phyloP scores from a whole-genome alignment of 331 rosid genomes.

The Acacia concinna region DNA sequence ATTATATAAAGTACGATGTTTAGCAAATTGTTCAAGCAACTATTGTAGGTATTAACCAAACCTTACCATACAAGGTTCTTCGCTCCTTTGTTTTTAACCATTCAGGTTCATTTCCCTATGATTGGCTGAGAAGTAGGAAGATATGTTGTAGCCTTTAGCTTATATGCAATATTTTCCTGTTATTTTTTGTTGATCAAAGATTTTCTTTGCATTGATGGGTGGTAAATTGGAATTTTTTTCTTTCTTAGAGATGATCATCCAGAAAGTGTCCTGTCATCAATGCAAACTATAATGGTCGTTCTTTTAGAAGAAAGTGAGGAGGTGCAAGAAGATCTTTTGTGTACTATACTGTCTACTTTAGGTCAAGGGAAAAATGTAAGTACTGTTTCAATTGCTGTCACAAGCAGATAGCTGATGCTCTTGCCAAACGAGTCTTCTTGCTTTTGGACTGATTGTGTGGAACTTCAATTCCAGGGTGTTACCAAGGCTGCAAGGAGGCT shows the following conservation, averaged over 20 bases:
- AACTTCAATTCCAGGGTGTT: constrained; percentile 65
- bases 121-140: background rate
- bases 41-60: constrained; percentile 2
- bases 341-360: constrained; percentile 62
- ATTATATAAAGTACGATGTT: constrained; percentile 2
- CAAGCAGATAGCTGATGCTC: constrained; percentile 21
- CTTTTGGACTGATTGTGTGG: constrained; percentile 32
- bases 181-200: constrained; percentile 18
- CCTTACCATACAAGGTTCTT: constrained; percentile 2
- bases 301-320: constrained; percentile 97
- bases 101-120: constrained; percentile 19
- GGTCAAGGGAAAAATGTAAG: constrained; percentile 82
- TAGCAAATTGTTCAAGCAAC: constrained; percentile 19
- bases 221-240: constrained; percentile 29
- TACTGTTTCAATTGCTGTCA: constrained; percentile 32
- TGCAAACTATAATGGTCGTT: constrained; percentile 87
- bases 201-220: constrained; percentile 26
- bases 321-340: constrained; percentile 62
- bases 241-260: constrained; percentile 89
- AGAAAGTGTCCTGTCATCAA: constrained; percentile 82
- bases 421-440: constrained; percentile 9
- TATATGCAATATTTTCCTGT: constrained; percentile 14
- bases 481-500: constrained; percentile 82
- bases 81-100: background rate
- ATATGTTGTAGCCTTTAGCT: constrained; percentile 12